These are phyloP conservation scores for Elaeis guineensis DNA, from an alignment of 176 grass and related monocot species.

Conservation along the genomic window DNA sequence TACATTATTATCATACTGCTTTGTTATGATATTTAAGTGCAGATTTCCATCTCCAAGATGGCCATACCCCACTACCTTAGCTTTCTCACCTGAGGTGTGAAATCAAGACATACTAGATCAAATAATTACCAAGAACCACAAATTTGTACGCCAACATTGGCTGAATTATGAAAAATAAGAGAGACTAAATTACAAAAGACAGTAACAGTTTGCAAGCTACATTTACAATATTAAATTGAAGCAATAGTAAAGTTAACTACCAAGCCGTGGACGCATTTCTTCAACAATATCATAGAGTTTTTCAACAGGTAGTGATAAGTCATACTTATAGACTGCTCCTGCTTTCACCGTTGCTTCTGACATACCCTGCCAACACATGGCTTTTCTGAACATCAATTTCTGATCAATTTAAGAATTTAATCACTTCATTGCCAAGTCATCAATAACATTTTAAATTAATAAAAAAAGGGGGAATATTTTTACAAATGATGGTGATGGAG, in stretches of 20 bases:
- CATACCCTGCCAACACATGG: slow-evolving; percentile 55
- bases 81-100: slow-evolving; percentile 45
- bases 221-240: neutral
- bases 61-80: slow-evolving; percentile 73
- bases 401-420: too few species aligned
- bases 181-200: too few species aligned
- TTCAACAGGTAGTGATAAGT: slow-evolving; percentile 71
- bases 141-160: too few species aligned
- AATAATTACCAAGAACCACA: too few species aligned
- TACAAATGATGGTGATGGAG: too few species aligned
- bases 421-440: too few species aligned
- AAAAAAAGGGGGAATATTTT: too few species aligned
- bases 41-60: slow-evolving; percentile 96
- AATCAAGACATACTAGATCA: too few species aligned
- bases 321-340: slow-evolving; percentile 94
- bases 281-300: slow-evolving; percentile 84
- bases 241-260: slow-evolving; percentile 25
- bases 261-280: slow-evolving; percentile 78
- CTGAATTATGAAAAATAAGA: too few species aligned
- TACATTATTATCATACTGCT: slow-evolving; percentile 68
- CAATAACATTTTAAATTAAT: too few species aligned
- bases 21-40: slow-evolving; percentile 75
- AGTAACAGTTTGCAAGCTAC: too few species aligned
- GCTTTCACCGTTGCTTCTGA: slow-evolving; percentile 82
- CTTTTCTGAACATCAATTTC: too few species aligned